Percentiles rank a stretch among this genome's conserved stretches.
These are phyloP conservation scores for Sherardia arvensis DNA, from an alignment of 257 asterid genomes.

Conservation along the genomic window DNA sequence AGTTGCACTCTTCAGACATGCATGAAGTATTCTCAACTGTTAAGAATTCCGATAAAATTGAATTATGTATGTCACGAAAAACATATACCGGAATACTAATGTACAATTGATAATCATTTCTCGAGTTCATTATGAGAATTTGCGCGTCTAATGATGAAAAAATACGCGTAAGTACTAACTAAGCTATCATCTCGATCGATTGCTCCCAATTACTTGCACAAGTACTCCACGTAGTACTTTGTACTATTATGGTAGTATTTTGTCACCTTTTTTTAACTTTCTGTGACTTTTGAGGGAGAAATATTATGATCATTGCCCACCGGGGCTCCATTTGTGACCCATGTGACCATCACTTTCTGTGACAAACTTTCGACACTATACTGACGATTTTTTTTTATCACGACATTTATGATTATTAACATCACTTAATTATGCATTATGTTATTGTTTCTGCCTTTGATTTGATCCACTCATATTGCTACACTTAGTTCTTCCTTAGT, in stretches of 20 bases:
- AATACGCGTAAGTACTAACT: constrained; percentile 1
- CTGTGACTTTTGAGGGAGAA: neutral
- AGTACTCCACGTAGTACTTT: neutral
- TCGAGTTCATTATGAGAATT: constrained; percentile 6
- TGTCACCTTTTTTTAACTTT: neutral
- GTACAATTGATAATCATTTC: neutral
- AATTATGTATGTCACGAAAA: no score
- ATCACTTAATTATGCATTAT: neutral
- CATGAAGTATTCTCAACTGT: no score
- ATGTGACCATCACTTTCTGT: constrained; percentile 15
- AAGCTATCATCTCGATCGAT: neutral
- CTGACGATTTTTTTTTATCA: no score
- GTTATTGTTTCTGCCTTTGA: neutral
- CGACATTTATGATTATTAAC: neutral
- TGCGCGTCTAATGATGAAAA: constrained; percentile 22
- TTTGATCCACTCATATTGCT: neutral
- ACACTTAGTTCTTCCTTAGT: neutral
- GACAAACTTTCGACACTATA: constrained; percentile 16
- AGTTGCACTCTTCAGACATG: no score
- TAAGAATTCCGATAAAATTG: no score
- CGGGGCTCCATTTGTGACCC: neutral
- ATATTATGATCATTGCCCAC: neutral
- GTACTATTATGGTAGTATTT: neutral
- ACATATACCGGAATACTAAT: no score
- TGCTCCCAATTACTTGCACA: neutral